phyloP scores from a whole-genome alignment of 495 filamentous ascomycete genomes.

The Penicillium pancosmium region DNA sequence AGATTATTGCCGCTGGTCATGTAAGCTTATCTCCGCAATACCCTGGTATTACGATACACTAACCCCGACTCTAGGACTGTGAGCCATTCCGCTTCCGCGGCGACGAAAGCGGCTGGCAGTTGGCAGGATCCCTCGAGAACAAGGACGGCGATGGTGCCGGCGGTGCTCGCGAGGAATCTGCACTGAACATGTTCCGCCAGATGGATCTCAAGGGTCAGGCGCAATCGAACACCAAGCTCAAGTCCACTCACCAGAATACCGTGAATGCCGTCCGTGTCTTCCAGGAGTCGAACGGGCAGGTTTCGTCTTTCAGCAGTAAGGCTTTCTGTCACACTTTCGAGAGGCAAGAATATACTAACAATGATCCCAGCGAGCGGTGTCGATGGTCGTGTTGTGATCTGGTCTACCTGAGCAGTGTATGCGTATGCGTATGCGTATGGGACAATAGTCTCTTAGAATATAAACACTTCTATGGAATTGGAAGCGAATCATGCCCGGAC shows the following conservation, averaged over 20 bases:
- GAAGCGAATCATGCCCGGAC: not conserved
- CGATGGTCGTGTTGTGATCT: constrained; percentile 92
- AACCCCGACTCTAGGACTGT: constrained; percentile 63
- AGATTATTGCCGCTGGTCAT: constrained; percentile 95
- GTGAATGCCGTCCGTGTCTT: constrained; percentile 81
- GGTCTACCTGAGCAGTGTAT: constrained; percentile 41
- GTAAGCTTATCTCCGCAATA: constrained; percentile 39
- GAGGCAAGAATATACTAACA: constrained; percentile 39
- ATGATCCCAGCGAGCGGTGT: constrained; percentile 75
- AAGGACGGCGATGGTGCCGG: constrained; percentile 53
- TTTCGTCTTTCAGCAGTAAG: constrained; percentile 89
- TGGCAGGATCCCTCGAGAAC: constrained; percentile 79
- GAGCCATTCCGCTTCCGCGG: constrained; percentile 90
- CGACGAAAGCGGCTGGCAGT: constrained; percentile 80
- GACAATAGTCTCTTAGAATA: not conserved
- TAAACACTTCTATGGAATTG: not conserved
- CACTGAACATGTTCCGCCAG: constrained; percentile 98
- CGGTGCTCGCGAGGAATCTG: constrained; percentile 74
- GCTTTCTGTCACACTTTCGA: constrained; percentile 16
- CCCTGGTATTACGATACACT: constrained; percentile 9
- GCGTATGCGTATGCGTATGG: not conserved
- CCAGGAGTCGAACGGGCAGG: constrained; percentile 62
- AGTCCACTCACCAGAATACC: constrained; percentile 96
- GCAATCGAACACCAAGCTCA: constrained; percentile 87
- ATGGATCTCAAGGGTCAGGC: constrained; percentile 96